Evolutionary conservation across 2,329 filamentous ascomycete species (phyloP), one percentile per base, ranked within the genome.

Genomic region (Apiospora saccharicola): DNA sequence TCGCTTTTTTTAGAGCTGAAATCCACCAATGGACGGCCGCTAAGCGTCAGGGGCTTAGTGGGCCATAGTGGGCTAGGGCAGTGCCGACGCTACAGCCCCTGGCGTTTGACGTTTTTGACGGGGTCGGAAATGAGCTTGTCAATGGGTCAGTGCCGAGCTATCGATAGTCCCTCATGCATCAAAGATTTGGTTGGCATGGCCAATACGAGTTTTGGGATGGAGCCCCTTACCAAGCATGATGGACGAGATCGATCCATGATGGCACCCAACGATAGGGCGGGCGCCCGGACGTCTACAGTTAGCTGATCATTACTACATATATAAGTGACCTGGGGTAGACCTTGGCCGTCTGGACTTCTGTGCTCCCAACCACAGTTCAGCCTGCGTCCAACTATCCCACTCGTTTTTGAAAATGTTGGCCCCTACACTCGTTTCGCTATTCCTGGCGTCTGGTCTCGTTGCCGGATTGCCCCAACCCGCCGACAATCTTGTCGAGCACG

Each of bases 221-320:
- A 4, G 6, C 12, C 64, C 1, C 14, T 2, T 14, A 22, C 30
- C 41, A 26, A 24, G 10, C 22, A 68, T 24, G 22, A 3, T 22
- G 19, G 12, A 68, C 26, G n/a, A 68, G 64, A 68, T 68, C 64
- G 43, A 61, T 61, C 64, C 37, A 68, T 16, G 67, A 46, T 26
- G 14, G 13, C n/a, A 46, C 26, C 67, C 67, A 19, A 44, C 14
- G 12, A 68, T 46, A 24, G 22, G 44, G 34, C 13, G 37, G 26
- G 34, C 13, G 37, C 16, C 22, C 0, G 22, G 44, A 22, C 13
- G 37, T 6, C 22, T 2, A 8, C 12, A 5, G 12, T n/a, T 46
- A 5, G 12, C 41, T 46, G n/a, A 14, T 46, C 41, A 10, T 19
- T 6, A 3, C 67, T 46, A 10, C 26, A 68, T 47, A 10, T 44